Evolutionary conservation across 2,329 filamentous ascomycete genomes (phyloP).

Genomic region (Conoideocrella luteorostrata): DNA sequence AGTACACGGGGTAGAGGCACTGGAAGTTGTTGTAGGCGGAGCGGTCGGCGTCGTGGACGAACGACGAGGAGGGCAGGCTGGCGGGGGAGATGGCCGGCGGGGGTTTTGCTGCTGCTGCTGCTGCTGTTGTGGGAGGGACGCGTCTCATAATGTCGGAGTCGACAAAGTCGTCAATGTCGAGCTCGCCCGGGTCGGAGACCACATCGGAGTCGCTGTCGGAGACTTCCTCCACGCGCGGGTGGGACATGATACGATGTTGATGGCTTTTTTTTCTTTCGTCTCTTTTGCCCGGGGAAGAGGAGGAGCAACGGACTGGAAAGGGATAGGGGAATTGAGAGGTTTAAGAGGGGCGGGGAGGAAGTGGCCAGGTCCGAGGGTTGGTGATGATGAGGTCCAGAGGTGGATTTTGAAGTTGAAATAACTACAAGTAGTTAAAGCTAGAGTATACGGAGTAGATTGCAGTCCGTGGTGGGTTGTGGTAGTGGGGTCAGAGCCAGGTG

Average conservation of each 20-base stretch:
- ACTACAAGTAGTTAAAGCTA: too few relatives aligned
- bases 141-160: constrained; percentile 51
- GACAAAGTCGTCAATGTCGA: constrained; percentile 64
- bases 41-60: constrained; percentile 38
- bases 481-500: too few relatives aligned
- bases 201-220: constrained; percentile 66
- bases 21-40: constrained; percentile 68
- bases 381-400: neutral
- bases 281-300: neutral
- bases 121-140: constrained; percentile 20
- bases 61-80: constrained; percentile 20
- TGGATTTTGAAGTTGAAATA: too few relatives aligned
- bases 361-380: constrained; percentile 4
- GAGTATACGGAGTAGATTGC: too few relatives aligned
- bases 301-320: neutral
- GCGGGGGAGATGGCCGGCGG: constrained; percentile 19
- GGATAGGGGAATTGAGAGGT: constrained; percentile 2
- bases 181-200: constrained; percentile 75
- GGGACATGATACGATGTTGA: constrained; percentile 71
- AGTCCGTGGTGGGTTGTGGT: too few relatives aligned
- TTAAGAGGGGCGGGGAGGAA: constrained; percentile 1
- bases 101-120: constrained; percentile 18
- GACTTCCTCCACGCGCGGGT: constrained; percentile 88
- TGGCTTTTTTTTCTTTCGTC: too few relatives aligned
- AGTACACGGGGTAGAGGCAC: constrained; percentile 93